Base-by-base conservation (phyloP, 108 stramenopile species). In the Poteriospumella lacustris region DNA sequence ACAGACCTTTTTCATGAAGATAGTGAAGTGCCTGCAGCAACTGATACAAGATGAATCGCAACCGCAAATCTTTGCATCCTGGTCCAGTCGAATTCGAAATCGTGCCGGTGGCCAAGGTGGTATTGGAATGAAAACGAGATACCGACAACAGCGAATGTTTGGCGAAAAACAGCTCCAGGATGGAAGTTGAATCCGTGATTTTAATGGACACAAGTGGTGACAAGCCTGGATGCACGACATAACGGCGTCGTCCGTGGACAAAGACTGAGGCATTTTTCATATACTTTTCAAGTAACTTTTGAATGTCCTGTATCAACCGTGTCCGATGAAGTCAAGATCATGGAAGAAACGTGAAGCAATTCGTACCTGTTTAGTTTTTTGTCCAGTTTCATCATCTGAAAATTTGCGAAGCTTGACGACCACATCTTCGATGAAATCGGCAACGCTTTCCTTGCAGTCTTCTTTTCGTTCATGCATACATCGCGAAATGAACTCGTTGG, bases 1-100 rank as follows among this genome's bases (percentile, higher is more conserved):
- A 43, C 0, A 77, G 43, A 0, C 79, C 79, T 29, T 36, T 33
- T 1, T 28, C 15, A 42, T 83, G 83, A 43, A 76, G 19, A 19
- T n/a, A 62, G 0, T 0, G 26, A n/a, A 81, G 0, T 3, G 76
- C 75, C n/a, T 56, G 78, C 1, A 83, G 9, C 28, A 83, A 70
- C 79, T 83, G 79, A 43, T 68, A 80, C 26, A 77, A 5, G 42
- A 83, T 28, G 42, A 83, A 83, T 3, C 79, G 70, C 0, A 80
- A 59, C 29, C 36, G 79, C 2, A 77, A 44, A 40, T 83, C 83
- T 73, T 42, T 39, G 42, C n/a, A 39, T 44, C 70, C 70, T 12
- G 9, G 5, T 38, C 70, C 70, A 73, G 70, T 33, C 3, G 44
- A 26, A 73, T 33, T 26, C 31, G 9, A 24, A 12, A 73, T 12